These are phyloP conservation scores for Cutaneotrichosporon sp. DNA, from an alignment of 1,284 basidiomycete genomes.

Conservation along the genomic window DNA sequence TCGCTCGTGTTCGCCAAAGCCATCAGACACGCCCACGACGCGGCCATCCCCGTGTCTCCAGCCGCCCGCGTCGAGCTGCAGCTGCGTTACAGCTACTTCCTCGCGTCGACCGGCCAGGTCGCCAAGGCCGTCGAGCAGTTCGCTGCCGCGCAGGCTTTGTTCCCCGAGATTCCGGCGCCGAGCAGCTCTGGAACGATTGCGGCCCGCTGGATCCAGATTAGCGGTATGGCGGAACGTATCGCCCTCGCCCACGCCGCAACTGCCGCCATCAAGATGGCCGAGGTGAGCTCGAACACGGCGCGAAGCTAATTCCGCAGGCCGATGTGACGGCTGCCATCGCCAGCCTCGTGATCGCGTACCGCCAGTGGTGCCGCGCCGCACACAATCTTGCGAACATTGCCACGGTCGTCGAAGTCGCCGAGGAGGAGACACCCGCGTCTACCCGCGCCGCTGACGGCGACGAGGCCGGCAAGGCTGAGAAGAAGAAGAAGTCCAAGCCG, in stretches of 20 bases:
- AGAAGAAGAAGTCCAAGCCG: not conserved
- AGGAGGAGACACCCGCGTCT: conserved; percentile 1
- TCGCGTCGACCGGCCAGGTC: conserved; percentile 60
- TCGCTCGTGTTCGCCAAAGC: conserved; percentile 58
- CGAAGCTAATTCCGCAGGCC: conserved; percentile 52
- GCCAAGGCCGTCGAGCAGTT: conserved; percentile 51
- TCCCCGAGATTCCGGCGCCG: conserved; percentile 36
- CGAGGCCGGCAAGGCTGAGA: not conserved
- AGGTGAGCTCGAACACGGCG: conserved; percentile 51
- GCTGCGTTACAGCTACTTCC: conserved; percentile 61
- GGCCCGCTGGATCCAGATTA: conserved; percentile 58
- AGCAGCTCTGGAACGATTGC: conserved; percentile 48
- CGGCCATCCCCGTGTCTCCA: conserved; percentile 16
- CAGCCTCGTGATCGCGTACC: conserved; percentile 63
- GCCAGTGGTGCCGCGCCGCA: conserved; percentile 72
- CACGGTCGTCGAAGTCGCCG: conserved; percentile 7
- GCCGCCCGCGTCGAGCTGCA: conserved; percentile 54
- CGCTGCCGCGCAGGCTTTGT: conserved; percentile 46
- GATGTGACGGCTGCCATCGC: conserved; percentile 60
- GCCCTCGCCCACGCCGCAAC: conserved; percentile 66
- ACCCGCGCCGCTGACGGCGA: not conserved
- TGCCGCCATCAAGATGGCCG: conserved; percentile 61
- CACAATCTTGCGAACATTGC: conserved; percentile 63
- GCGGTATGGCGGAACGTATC: conserved; percentile 59
- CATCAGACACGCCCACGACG: conserved; percentile 48